phyloP scores from a whole-genome alignment of 768 basidiomycete species.

The Boletus subcaerulescens region DNA sequence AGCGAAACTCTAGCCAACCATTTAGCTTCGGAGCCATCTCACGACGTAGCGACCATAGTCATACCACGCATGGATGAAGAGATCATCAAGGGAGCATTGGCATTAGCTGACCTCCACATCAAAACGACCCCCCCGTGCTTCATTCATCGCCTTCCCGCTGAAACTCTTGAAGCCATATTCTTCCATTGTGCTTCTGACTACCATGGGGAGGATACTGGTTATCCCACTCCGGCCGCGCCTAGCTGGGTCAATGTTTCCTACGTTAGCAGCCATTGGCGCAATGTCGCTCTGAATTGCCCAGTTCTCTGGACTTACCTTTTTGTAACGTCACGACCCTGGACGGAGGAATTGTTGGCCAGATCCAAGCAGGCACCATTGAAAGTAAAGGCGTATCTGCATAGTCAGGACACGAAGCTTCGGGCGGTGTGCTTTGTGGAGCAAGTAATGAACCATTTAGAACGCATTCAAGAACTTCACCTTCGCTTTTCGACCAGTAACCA shows the following conservation, averaged over 20 bases:
- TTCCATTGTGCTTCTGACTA: too few relatives aligned
- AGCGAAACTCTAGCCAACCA: too few relatives aligned
- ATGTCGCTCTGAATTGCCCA: background rate
- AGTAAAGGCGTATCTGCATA: background rate
- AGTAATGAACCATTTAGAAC: background rate
- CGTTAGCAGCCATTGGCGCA: background rate
- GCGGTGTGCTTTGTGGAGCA: background rate
- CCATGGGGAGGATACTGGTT: too few relatives aligned
- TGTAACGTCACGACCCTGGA: background rate
- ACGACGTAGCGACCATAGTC: too few relatives aligned
- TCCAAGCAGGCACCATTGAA: background rate
- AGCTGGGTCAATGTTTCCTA: background rate
- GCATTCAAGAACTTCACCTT: background rate
- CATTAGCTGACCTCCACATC: too few relatives aligned
- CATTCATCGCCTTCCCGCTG: too few relatives aligned
- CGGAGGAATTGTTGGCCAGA: background rate
- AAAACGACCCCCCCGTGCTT: too few relatives aligned
- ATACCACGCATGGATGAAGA: too few relatives aligned
- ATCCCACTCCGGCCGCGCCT: background rate
- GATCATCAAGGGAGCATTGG: too few relatives aligned
- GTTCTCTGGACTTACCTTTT: background rate
- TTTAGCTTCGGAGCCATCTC: too few relatives aligned
- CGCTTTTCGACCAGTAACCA: background rate
- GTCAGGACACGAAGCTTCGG: background rate
- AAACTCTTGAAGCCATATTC: too few relatives aligned